Conservation (phyloP, 805 yeast species). For the Metschnikowia gelsemii region DNA sequence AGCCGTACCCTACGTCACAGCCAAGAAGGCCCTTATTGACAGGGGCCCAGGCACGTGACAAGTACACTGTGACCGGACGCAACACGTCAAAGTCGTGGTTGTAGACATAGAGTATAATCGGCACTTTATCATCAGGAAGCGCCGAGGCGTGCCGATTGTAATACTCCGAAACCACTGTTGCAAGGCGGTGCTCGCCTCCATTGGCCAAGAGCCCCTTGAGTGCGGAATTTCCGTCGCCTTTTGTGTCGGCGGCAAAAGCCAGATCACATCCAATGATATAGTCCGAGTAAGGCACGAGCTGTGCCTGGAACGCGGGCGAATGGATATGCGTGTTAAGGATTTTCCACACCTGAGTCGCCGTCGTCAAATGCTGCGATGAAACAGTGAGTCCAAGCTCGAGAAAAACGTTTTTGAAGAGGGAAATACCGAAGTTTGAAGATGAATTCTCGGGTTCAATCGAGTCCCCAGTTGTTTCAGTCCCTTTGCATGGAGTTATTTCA, state of each 20-base stretch:
- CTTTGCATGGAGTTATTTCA: conserved; percentile 16
- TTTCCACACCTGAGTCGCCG: conserved; percentile 86
- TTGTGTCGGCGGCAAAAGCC: conserved; percentile 56
- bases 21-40: conserved; percentile 79
- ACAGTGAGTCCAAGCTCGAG: conserved; percentile 61
- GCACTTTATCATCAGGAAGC: conserved; percentile 35
- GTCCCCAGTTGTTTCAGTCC: no score
- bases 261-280: conserved; percentile 72
- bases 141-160: conserved; percentile 46
- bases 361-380: conserved; percentile 72
- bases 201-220: conserved; percentile 73
- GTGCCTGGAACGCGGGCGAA: conserved; percentile 82
- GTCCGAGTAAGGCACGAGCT: conserved; percentile 80
- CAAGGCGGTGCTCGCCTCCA: conserved; percentile 82
- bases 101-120: conserved; percentile 58
- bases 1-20: conserved; percentile 93
- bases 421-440: not conserved
- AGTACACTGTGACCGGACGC: conserved; percentile 78
- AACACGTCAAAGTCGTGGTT: conserved; percentile 84
- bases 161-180: conserved; percentile 61
- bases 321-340: conserved; percentile 68
- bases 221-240: no score
- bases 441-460: no score
- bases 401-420: conserved; percentile 35
- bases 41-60: conserved; percentile 65